Conservation (phyloP, 176 grass and related monocot species). For the Bromus sterilis region DNA sequence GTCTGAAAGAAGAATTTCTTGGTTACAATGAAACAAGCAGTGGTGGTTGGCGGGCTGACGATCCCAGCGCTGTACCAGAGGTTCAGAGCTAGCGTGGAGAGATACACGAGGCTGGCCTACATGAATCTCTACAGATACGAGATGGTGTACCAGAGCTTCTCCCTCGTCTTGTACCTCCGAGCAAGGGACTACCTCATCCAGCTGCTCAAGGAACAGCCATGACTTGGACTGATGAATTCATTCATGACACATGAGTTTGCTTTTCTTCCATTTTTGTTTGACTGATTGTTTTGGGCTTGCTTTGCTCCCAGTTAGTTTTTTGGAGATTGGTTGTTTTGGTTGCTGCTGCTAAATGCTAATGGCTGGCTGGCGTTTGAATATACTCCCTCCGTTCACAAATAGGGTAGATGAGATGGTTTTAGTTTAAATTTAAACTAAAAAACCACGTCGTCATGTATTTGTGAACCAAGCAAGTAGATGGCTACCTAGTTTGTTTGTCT, state of each 20-base stretch:
- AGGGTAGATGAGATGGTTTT: too few species aligned
- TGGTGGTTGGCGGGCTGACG: conserved; percentile 34
- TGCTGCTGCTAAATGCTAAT: background rate
- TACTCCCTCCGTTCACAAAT: too few species aligned
- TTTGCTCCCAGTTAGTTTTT: background rate
- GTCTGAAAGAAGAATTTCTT: too few species aligned
- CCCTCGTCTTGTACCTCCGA: conserved; percentile 38
- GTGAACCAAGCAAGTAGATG: too few species aligned
- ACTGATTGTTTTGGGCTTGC: background rate
- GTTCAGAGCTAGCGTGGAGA: conserved; percentile 43
- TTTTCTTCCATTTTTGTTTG: too few species aligned
- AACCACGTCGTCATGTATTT: too few species aligned
- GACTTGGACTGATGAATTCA: too few species aligned
- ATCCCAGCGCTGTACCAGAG: conserved; percentile 67
- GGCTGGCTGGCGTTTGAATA: background rate
- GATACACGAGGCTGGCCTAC: conserved; percentile 28
- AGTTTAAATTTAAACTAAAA: too few species aligned
- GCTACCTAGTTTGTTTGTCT: background rate
- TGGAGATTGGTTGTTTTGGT: background rate
- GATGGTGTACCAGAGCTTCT: conserved; percentile 48
- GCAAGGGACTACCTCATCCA: conserved; percentile 35
- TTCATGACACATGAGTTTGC: too few species aligned
- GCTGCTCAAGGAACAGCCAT: conserved; percentile 35
- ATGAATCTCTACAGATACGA: conserved; percentile 66
- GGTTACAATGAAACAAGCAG: too few species aligned